These are phyloP conservation scores for Colletotrichum sojae DNA, from an alignment of 2,329 filamentous ascomycete genomes.

Conservation along the genomic window DNA sequence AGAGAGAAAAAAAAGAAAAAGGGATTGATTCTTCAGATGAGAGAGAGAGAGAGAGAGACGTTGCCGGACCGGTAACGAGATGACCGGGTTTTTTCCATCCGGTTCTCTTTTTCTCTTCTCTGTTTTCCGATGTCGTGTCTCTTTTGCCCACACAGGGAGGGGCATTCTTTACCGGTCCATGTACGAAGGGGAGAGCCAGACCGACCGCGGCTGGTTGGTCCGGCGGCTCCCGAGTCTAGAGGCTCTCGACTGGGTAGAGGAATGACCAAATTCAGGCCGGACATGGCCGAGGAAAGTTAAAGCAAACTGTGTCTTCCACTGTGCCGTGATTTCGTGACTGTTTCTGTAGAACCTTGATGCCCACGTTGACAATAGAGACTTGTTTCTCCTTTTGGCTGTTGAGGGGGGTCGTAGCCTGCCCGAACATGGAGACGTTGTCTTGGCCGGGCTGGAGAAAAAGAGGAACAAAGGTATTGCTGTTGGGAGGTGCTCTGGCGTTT, in stretches of 20 bases:
- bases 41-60: background rate
- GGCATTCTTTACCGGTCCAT: slow-evolving; percentile 27
- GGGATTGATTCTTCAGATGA: slow-evolving; percentile 35
- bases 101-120: background rate
- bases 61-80: slow-evolving; percentile 19
- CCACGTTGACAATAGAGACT: too few species aligned
- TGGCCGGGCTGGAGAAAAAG: too few species aligned
- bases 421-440: too few species aligned
- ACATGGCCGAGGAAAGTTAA: too few species aligned
- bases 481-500: too few species aligned
- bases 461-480: too few species aligned
- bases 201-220: slow-evolving; percentile 9
- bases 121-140: slow-evolving; percentile 8
- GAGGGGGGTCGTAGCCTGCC: too few species aligned
- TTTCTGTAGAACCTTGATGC: too few species aligned
- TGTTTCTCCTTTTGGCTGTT: too few species aligned
- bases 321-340: too few species aligned
- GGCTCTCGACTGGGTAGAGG: slow-evolving; percentile 23
- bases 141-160: slow-evolving; percentile 7
- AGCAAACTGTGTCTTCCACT: too few species aligned
- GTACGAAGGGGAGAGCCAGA: background rate
- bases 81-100: background rate
- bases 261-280: slow-evolving; percentile 23
- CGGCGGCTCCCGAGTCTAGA: slow-evolving; percentile 11
- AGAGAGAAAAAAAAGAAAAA: slow-evolving; percentile 6